A percentile compares a stretch with the other conserved stretches of the same genome.
Evolutionary conservation across 2,329 filamentous ascomycete genomes (phyloP).

Genomic region (Byssochlamys sp.): DNA sequence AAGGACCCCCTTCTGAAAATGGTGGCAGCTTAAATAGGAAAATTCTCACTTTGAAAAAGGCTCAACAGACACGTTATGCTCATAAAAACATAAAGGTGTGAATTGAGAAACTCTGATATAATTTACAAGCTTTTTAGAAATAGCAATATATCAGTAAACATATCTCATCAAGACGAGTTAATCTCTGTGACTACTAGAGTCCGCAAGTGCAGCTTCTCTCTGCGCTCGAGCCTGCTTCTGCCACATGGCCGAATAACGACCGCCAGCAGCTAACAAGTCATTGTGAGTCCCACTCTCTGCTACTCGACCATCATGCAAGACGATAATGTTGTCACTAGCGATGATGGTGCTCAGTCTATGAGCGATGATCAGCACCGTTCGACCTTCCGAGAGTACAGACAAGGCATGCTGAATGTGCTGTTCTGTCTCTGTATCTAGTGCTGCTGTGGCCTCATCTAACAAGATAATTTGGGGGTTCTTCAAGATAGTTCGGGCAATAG

Average conservation of each 20-base stretch:
- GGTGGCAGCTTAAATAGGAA: no score
- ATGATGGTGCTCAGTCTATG: slow-evolving; percentile 77
- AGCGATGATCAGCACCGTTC: slow-evolving; percentile 91
- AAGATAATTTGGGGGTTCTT: slow-evolving; percentile 88
- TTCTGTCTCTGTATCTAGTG: slow-evolving; percentile 83
- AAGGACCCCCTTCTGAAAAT: no score
- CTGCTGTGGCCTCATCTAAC: slow-evolving; percentile 85
- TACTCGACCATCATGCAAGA: slow-evolving; percentile 66
- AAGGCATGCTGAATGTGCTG: slow-evolving; percentile 86
- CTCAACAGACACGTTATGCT: no score
- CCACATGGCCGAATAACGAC: slow-evolving; percentile 79
- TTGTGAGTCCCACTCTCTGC: slow-evolving; percentile 70
- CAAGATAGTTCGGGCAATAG: slow-evolving; percentile 83
- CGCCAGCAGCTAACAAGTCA: slow-evolving; percentile 59
- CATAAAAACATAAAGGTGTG: no score
- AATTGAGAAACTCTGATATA: no score
- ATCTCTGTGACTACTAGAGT: no score
- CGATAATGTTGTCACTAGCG: slow-evolving; percentile 74
- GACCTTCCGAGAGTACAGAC: slow-evolving; percentile 67
- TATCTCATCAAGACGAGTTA: no score
- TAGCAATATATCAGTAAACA: no score
- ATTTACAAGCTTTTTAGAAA: no score
- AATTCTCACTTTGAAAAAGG: no score
- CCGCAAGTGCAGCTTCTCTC: slow-evolving; percentile 30
- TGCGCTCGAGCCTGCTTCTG: slow-evolving; percentile 75